phyloP scores from a whole-genome alignment of 768 basidiomycete genomes.

The Amanita brunnescens region DNA sequence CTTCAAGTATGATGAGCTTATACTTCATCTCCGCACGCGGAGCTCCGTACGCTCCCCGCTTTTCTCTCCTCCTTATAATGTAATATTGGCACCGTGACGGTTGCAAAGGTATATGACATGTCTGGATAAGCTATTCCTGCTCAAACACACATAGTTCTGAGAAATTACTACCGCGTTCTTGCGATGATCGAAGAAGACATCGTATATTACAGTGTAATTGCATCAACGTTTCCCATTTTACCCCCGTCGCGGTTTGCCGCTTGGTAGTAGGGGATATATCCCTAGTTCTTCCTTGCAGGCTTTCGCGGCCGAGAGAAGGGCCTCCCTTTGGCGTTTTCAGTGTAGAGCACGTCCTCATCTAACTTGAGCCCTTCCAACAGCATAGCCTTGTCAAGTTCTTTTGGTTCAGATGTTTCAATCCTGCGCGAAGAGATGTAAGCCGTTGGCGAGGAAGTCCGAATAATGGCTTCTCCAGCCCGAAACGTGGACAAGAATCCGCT shows the following conservation, averaged over 20 bases:
- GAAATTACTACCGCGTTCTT: too few species aligned
- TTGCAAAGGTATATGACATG: conserved; percentile 2
- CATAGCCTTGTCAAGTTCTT: conserved; percentile 58
- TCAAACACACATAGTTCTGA: neutral
- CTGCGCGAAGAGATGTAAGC: conserved; percentile 44
- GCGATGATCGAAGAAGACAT: too few species aligned
- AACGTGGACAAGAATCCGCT: conserved; percentile 53
- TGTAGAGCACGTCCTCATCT: conserved; percentile 1
- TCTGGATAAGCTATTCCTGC: neutral
- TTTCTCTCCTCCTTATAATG: too few species aligned
- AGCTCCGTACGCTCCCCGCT: too few species aligned
- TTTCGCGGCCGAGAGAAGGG: conserved; percentile 66
- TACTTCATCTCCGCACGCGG: too few species aligned
- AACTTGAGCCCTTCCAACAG: conserved; percentile 51
- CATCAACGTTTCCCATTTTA: too few species aligned
- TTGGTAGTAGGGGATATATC: too few species aligned
- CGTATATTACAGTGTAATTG: too few species aligned
- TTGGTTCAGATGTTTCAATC: conserved; percentile 77
- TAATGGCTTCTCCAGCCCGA: conserved; percentile 43
- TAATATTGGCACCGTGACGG: neutral
- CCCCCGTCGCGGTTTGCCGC: too few species aligned
- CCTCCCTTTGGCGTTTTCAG: conserved; percentile 19
- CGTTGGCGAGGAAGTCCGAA: conserved; percentile 32
- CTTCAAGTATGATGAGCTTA: too few species aligned
- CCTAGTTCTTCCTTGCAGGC: conserved; percentile 44